These are phyloP conservation scores for Oropetium thomaeum DNA, from an alignment of 176 grass and related monocot species.

Conservation along the genomic window DNA sequence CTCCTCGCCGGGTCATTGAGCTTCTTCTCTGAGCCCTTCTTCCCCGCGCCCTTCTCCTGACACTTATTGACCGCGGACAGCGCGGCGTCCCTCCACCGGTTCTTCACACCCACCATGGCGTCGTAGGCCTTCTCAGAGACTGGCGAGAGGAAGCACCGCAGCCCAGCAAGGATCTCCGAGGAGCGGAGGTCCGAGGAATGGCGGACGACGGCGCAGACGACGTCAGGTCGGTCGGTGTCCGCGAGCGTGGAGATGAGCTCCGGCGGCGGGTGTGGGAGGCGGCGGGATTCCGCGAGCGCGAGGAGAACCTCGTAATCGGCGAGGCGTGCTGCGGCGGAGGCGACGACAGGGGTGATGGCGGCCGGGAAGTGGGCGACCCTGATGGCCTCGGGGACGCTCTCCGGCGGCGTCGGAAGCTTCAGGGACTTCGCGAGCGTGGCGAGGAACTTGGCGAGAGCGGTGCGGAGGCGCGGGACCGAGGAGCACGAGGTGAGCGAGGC, in stretches of 20 bases:
- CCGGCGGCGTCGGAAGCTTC: conserved; percentile 4
- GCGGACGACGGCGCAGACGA: conserved; percentile 57
- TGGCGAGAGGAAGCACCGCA: conserved; percentile 64
- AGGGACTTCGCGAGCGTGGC: conserved; percentile 30
- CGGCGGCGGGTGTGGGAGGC: conserved; percentile 33
- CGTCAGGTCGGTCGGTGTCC: conserved; percentile 29
- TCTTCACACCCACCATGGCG: conserved; percentile 52
- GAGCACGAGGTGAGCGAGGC: conserved; percentile 26
- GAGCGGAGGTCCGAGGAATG: conserved; percentile 60
- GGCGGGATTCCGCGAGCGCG: conserved; percentile 44
- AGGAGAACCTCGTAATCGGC: conserved; percentile 38
- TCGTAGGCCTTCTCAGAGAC: conserved; percentile 50
- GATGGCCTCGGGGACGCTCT: not conserved
- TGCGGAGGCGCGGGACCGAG: conserved; percentile 27
- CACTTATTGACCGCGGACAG: conserved; percentile 46
- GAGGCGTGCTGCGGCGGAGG: conserved; percentile 36
- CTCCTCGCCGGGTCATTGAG: conserved; percentile 16
- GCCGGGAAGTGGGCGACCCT: conserved; percentile 39
- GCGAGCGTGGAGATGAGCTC: conserved; percentile 45
- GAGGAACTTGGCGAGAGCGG: conserved; percentile 50
- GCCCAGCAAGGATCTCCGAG: conserved; percentile 48
- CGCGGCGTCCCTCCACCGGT: conserved; percentile 59
- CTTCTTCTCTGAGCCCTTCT: conserved; percentile 23
- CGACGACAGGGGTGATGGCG: conserved; percentile 29
- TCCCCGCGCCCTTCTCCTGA: conserved; percentile 10